Base-by-base conservation (phyloP, 148 eudicot species). In the Mesembryanthemum crystallinum region DNA sequence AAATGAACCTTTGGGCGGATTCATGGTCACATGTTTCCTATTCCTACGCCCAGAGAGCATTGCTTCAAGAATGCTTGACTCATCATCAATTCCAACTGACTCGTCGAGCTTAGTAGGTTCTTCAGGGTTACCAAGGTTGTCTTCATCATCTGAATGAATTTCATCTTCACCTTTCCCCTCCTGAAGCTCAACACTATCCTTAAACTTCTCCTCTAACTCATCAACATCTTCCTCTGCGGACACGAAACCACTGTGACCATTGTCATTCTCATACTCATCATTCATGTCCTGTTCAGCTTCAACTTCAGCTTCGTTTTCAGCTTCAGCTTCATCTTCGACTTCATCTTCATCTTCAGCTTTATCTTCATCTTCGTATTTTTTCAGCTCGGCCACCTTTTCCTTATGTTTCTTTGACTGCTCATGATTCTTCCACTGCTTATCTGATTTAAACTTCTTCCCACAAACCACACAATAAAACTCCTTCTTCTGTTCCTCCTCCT, bases 391-490 rank as follows among this genome's bases (percentile, higher is more conserved):
- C 75, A 95, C 93, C 85, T 83, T 92, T 79, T 95, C 97, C 85
- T 92, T 95, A 75, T 95, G 99, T 78, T 95, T 95, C 85, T 86
- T 95, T 1, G 98, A 92, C 82, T 95, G 89, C 82, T 95, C 99
- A 32, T 95, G 99, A 82, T 95, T 95, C 82, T 82, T 91, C 98
- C 99, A 95, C 73, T 95, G 99, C 80, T 92, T 95, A 54, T 95
- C 98, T 24, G 94, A 90, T 85, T 88, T 95, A 79, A 95, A 95
- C 84, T 95, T 95, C 94, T 95, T 95, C 76, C 90, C 83, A 82
- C 99, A 95, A 49, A 79, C 97, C 64, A 87, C 92, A 85, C 99
- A 95, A 78, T 92, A 95, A 61, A 85, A 87, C 79, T 95, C 98
- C 63, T 87, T 84, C 81, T 61, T 88, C 86, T 88, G 84, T 76